Evolutionary conservation across 179 eudicot species (phyloP), one percentile per base, ranked within the genome.

Genomic region (Spinacia oleracea): DNA sequence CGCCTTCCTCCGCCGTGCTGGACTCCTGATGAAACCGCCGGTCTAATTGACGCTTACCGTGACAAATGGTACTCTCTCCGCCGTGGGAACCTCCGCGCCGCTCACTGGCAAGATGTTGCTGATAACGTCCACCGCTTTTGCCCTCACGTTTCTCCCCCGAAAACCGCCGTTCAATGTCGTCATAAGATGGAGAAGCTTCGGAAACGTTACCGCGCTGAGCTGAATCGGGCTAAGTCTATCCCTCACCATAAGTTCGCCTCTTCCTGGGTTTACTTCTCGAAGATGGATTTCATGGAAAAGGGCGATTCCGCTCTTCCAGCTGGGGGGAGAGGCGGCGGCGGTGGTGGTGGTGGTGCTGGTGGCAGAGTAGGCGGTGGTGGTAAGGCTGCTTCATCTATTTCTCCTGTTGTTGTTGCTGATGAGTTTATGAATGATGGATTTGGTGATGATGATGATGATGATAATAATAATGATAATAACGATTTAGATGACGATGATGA

Each of bases 181-280:
- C 97, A 94, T 69, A 94, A 94, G 88, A 94, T 94, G 98, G 98
- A 94, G 89, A 93, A 94, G 89, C 92, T 94, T 38, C 91, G 98
- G 1, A 93, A 94, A 38, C 88, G 98, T 0, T 93, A 95, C 76
- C 89, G 98, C 0, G 71, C 92, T 3, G 97, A 93, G 79, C 83
- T 89, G 9, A 92, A 85, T 16, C 88, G 97, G 5, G 88, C 90
- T 35, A 63, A 79, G 8, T 78, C 89, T 0, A 68, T 80, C 63
- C 89, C 92, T n/a, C 83, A 83, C 27, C 88, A 85, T 40, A 81
- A 91, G 2, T 87, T 81, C 56, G 68, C 81, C 0, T 93, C 97
- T 20, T 79, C 95, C 7, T 95, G 98, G 98, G 81, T 84, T 14
- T 90, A 93, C 72, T 95, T 91, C 63, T 65, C 77, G 50, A 85